Base-by-base conservation (phyloP, 2,329 filamentous ascomycete species). In the Apiospora malaysiana region DNA sequence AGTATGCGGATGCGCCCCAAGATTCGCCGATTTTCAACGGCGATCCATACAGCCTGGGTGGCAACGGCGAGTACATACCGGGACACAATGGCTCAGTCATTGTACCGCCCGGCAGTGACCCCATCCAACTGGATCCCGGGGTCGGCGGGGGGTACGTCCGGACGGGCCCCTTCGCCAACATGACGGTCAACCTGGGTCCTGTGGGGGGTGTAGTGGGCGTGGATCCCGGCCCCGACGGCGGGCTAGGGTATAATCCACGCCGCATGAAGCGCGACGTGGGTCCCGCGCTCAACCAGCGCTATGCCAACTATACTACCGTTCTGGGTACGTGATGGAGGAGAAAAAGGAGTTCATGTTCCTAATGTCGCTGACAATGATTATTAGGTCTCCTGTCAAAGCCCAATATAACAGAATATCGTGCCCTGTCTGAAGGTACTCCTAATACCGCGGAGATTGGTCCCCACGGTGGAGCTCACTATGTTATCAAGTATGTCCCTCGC, bases 11-110 rank as follows among this genome's bases (percentile, higher is more conserved):
- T 2, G 83, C 88, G 71, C 81, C 83, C 0, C 75, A 78, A 72
- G 82, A 83, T 69, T 88, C 86, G 0, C 85, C 86, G n/a, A 76
- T 89, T 68, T 89, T 90, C 72, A 86, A 88, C 74, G 88, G 88
- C 67, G 85, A 84, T 72, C 83, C 82, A 40, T 85, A 83, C 68
- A 85, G 82, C 69, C 78, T 88, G 81, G 83, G 83, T 27, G 85
- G 86, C 27, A 84, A 88, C 71, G 86, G 87, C 32, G 72, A 77
- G 14, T 78, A 76, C 59, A 49, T 72, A 8, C 27, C 63, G 8
- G 46, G 46, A 40, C 71, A 76, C 27, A 51, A 78, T 68, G 75
- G 79, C 23, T 74, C 76, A n/a, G 71, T 73, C n/a, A 75, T 74
- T 40, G 73, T 75, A 42, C 85, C 84, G 3, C 83, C 83, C 0